Evolutionary conservation across 371 early-diverging fungal species (phyloP).

Genomic region (Mucor velutinosus): DNA sequence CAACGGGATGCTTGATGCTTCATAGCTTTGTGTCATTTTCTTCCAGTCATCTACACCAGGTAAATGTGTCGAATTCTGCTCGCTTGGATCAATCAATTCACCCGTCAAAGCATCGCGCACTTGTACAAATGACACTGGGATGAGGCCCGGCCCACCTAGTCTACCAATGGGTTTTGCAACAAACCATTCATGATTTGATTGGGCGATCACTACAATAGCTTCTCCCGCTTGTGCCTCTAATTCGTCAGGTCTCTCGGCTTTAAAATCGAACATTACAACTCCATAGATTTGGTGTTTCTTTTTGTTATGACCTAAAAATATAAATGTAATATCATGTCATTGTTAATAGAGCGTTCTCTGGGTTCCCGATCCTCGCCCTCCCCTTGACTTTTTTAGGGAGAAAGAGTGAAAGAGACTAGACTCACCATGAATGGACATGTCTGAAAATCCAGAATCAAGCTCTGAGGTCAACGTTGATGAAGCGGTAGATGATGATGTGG

Average conservation of each 20-base stretch:
- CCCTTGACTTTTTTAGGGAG: neutral
- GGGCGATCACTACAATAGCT: constrained; percentile 77
- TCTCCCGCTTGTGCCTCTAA: constrained; percentile 74
- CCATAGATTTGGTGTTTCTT: constrained; percentile 64
- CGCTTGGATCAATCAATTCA: constrained; percentile 56
- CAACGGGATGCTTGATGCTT: constrained; percentile 51
- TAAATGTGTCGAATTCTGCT: constrained; percentile 55
- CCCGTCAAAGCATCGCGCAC: constrained; percentile 71
- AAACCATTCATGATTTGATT: constrained; percentile 82
- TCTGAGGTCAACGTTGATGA: constrained; percentile 22
- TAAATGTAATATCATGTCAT: neutral
- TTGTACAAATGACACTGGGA: constrained; percentile 80
- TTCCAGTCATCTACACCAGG: constrained; percentile 78
- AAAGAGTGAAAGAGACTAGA: neutral
- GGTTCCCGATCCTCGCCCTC: neutral
- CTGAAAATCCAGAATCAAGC: constrained; percentile 32
- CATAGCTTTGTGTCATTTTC: constrained; percentile 52
- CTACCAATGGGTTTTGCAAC: constrained; percentile 76
- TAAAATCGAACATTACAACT: constrained; percentile 76
- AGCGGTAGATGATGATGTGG: constrained; percentile 23
- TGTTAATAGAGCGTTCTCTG: constrained; percentile 1
- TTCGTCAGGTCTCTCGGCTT: constrained; percentile 79
- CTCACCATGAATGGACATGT: constrained; percentile 24
- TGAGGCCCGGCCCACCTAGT: constrained; percentile 74
- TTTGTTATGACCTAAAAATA: constrained; percentile 7